A percentile compares a stretch with the other conserved stretches of the same genome.
These are phyloP conservation scores for Eucalyptus marginata DNA, from an alignment of 345 rosid species.

Conservation along the genomic window DNA sequence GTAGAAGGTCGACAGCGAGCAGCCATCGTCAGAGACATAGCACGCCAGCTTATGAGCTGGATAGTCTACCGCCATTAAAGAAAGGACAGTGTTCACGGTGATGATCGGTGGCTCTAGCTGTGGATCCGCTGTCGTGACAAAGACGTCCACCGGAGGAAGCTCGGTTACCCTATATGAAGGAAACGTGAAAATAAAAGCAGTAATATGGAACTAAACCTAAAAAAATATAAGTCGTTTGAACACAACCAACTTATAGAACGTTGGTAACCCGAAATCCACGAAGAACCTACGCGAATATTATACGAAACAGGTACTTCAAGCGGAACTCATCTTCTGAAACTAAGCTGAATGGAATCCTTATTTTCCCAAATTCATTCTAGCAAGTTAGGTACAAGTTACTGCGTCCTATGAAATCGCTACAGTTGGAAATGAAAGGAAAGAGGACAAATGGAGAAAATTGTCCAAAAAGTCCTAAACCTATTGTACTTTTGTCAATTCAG, in stretches of 20 bases:
- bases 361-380: neutral
- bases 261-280: neutral
- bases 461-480: no score
- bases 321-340: no score
- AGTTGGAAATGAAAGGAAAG: neutral
- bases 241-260: neutral
- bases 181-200: neutral
- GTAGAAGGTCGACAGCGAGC: constrained; percentile 43
- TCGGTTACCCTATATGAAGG: constrained; percentile 11
- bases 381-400: neutral
- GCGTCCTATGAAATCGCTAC: neutral
- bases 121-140: constrained; percentile 34
- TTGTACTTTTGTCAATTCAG: no score
- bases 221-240: neutral
- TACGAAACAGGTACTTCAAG: neutral
- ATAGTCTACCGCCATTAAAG: constrained; percentile 41
- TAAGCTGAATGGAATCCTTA: neutral
- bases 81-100: constrained; percentile 37
- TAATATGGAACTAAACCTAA: neutral
- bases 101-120: constrained; percentile 30
- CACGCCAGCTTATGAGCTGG: constrained; percentile 43
- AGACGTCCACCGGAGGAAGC: constrained; percentile 48
- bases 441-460: neutral
- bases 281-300: neutral
- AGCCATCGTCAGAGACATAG: constrained; percentile 45